Evolutionary conservation across 257 asterid species (phyloP).

Genomic region (Nicotiana tomentosiformis): DNA sequence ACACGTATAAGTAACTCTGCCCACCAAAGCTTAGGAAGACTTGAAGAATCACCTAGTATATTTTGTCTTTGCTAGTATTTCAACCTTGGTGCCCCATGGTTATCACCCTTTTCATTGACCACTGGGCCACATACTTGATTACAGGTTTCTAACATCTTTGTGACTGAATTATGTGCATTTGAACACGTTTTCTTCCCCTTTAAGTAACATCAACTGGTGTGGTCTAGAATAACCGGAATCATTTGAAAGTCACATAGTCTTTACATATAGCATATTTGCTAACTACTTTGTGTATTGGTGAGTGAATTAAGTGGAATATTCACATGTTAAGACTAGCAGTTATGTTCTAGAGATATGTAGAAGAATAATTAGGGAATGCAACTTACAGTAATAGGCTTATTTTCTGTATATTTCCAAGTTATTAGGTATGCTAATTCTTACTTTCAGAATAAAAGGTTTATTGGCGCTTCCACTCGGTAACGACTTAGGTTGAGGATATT

Average conservation of each 20-base stretch:
- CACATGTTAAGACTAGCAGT: not conserved
- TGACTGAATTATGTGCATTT: not conserved
- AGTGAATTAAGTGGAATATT: not conserved
- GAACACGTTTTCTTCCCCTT: not conserved
- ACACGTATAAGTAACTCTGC: not conserved
- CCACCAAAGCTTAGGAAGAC: not conserved
- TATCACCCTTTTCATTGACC: not conserved
- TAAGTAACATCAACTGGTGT: not conserved
- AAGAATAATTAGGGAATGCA: not conserved
- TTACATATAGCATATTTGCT: not conserved
- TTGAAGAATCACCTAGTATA: not conserved
- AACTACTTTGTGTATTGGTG: not conserved
- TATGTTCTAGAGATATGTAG: not conserved
- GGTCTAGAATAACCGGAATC: not conserved
- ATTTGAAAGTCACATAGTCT: not conserved
- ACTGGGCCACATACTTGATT: not conserved
- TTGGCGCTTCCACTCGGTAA: not conserved
- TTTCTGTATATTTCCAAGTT: conserved; percentile 3
- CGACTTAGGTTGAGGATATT: not conserved
- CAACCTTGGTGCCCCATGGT: not conserved
- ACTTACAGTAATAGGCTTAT: not conserved
- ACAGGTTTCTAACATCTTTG: not conserved
- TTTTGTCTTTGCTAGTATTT: not conserved
- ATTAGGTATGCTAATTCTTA: not conserved
- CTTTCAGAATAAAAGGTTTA: not conserved